phyloP scores from a whole-genome alignment of 257 asterid genomes.

The Ophiorrhiza pumila region DNA sequence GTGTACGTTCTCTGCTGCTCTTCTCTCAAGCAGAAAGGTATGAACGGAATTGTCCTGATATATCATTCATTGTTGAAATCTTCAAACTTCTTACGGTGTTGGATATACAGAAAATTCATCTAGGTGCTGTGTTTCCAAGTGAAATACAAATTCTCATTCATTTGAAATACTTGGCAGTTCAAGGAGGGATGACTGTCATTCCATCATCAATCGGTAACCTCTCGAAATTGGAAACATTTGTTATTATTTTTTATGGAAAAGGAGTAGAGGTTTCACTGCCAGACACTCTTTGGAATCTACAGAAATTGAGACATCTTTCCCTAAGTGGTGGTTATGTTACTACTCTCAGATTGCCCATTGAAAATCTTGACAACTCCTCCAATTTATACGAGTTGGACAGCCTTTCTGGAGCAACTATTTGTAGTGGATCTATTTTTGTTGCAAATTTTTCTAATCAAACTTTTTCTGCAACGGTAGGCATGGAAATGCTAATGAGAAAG shows the following conservation, averaged over 20 bases:
- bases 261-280: not conserved
- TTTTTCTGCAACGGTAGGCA: too few relatives aligned
- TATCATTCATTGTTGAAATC: not conserved
- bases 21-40: not conserved
- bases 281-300: not conserved
- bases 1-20: not conserved
- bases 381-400: conserved; percentile 1
- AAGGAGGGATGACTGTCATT: not conserved
- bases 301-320: not conserved
- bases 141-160: conserved; percentile 1
- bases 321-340: not conserved
- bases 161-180: conserved; percentile 7
- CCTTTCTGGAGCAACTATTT: not conserved
- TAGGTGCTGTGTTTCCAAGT: not conserved
- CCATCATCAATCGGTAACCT: conserved; percentile 4
- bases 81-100: not conserved
- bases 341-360: not conserved
- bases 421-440: not conserved
- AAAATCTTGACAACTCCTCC: not conserved
- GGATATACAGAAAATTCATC: not conserved
- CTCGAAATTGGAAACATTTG: not conserved
- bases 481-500: not conserved
- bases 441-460: too few relatives aligned
- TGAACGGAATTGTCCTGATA: not conserved
- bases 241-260: not conserved